These are phyloP conservation scores for Aspergillus thermomutatus DNA, from an alignment of 2,329 filamentous ascomycete species.

Conservation along the genomic window DNA sequence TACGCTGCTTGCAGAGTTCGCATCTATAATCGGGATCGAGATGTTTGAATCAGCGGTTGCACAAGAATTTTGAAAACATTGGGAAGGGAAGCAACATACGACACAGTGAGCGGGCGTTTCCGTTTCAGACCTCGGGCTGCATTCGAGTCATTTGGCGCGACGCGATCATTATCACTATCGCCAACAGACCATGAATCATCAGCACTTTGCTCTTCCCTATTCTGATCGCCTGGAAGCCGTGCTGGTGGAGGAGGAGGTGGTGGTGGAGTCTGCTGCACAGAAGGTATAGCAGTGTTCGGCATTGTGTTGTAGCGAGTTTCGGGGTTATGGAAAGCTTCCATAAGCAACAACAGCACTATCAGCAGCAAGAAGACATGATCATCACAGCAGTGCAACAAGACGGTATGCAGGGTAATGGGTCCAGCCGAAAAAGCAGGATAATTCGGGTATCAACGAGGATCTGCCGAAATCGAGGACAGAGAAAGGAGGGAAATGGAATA, in stretches of 20 bases:
- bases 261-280: conserved; percentile 17
- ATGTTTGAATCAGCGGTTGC: not conserved
- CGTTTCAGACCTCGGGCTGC: conserved; percentile 30
- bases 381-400: conserved; percentile 7
- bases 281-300: conserved; percentile 28
- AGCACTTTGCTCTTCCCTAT: conserved; percentile 31
- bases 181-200: conserved; percentile 34
- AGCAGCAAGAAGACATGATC: not conserved
- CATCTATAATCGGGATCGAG: conserved; percentile 26
- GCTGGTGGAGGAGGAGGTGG: conserved; percentile 9
- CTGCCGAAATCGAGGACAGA: conserved; percentile 1
- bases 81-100: conserved; percentile 25
- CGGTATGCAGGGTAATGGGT: not conserved
- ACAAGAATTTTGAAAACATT: not conserved
- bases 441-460: not conserved
- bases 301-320: conserved; percentile 34
- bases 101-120: conserved; percentile 37
- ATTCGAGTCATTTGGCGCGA: conserved; percentile 25
- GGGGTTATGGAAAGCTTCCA: conserved; percentile 16
- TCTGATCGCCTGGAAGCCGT: conserved; percentile 19
- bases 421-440: not conserved
- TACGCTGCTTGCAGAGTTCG: conserved; percentile 44
- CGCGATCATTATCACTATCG: conserved; percentile 33
- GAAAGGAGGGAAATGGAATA: not conserved
- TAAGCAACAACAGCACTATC: not conserved